Percentiles rank a stretch among this genome's conserved stretches.
Evolutionary conservation across 2,329 filamentous ascomycete genomes (phyloP).

Genomic region (Neurospora sp.): DNA sequence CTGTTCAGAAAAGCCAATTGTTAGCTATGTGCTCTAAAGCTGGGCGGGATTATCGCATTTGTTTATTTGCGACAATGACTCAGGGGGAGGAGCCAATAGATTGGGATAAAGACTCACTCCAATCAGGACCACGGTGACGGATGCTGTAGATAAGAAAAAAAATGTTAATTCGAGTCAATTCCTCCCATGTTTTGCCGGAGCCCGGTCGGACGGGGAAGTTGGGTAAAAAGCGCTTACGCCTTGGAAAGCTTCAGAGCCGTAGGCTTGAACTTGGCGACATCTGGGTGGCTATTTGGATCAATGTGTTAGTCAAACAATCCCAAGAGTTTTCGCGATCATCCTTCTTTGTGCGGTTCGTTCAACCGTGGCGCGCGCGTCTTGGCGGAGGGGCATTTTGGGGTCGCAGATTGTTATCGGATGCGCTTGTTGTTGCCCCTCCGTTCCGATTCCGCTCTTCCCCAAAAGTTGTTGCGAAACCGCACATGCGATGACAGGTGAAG

Average conservation of each 20-base stretch:
- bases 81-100: slow-evolving; percentile 4
- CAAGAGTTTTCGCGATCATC: not conserved
- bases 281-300: slow-evolving; percentile 56
- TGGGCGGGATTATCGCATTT: slow-evolving; percentile 8
- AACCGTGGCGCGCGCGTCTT: slow-evolving; percentile 1
- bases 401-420: slow-evolving; percentile 20
- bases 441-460: slow-evolving; percentile 3
- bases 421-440: slow-evolving; percentile 28
- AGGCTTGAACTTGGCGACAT: slow-evolving; percentile 94
- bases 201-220: not conserved
- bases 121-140: slow-evolving; percentile 94
- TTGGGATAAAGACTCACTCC: slow-evolving; percentile 59
- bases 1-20: slow-evolving; percentile 31
- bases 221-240: slow-evolving; percentile 54
- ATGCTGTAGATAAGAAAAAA: slow-evolving; percentile 48
- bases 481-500: slow-evolving; percentile 3
- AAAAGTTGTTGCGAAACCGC: not conserved
- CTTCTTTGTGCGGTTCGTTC: not conserved
- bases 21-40: slow-evolving; percentile 10
- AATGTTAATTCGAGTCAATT: slow-evolving; percentile 26
- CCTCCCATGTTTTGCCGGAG: not conserved
- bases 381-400: slow-evolving; percentile 7
- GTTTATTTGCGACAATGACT: slow-evolving; percentile 16
- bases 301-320: slow-evolving; percentile 14
- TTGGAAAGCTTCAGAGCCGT: slow-evolving; percentile 88